Conservation (phyloP, 805 yeast species). For the Myxozyma neglecta region DNA sequence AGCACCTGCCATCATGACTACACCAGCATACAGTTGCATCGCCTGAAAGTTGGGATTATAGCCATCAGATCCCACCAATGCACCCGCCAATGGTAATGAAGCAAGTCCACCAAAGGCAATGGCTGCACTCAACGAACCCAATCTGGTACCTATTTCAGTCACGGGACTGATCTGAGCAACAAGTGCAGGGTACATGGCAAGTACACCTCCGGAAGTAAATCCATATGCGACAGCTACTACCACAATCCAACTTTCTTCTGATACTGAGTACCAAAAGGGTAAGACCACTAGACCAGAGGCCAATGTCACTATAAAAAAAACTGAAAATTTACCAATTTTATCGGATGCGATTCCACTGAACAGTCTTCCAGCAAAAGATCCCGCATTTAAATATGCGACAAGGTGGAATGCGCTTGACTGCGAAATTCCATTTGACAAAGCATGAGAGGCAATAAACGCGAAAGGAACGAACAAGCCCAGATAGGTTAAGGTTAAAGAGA, state of each 20-base stretch:
- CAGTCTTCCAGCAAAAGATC: conserved; percentile 52
- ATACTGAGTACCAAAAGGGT: conserved; percentile 28
- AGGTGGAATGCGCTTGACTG: conserved; percentile 35
- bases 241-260: conserved; percentile 21
- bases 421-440: conserved; percentile 33
- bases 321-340: conserved; percentile 49
- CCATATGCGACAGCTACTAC: conserved; percentile 40
- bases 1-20: conserved; percentile 27
- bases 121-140: conserved; percentile 61
- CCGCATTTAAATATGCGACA: conserved; percentile 42
- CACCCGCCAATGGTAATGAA: conserved; percentile 41
- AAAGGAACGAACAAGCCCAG: conserved; percentile 40
- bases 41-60: conserved; percentile 11
- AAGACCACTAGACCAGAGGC: conserved; percentile 39
- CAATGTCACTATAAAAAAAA: conserved; percentile 39
- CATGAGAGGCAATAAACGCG: conserved; percentile 41
- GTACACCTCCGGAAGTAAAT: conserved; percentile 40
- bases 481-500: conserved; percentile 37
- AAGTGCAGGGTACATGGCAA: conserved; percentile 41
- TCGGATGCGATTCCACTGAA: conserved; percentile 52
- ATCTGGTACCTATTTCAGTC: conserved; percentile 41
- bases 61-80: conserved; percentile 19
- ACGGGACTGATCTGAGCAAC: conserved; percentile 38
- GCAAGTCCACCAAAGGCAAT: conserved; percentile 52
- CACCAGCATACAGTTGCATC: conserved; percentile 34